phyloP scores from a whole-genome alignment of 1,139 yeast species.

The Candida buenavistaensis region DNA sequence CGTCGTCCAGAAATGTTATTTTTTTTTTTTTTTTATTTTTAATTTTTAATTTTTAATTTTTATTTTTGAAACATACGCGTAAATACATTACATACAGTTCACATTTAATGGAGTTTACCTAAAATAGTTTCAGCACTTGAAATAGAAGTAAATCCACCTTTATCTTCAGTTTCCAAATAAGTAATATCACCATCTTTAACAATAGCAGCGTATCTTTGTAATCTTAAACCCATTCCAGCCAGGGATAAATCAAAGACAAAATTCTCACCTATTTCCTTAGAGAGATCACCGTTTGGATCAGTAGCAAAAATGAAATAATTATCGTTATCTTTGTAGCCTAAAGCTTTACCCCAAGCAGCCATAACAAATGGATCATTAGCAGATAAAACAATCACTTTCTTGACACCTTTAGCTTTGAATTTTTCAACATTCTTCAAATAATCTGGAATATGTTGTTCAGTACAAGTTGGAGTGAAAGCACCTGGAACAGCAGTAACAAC shows the following conservation, averaged over 20 bases:
- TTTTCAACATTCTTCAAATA: constrained; percentile 53
- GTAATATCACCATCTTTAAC: constrained; percentile 61
- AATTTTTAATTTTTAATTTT: too few species aligned
- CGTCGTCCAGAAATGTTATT: too few species aligned
- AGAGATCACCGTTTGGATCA: constrained; percentile 56
- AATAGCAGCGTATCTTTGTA: constrained; percentile 31
- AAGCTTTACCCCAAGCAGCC: constrained; percentile 79
- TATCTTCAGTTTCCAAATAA: constrained; percentile 67
- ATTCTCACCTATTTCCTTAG: constrained; percentile 61
- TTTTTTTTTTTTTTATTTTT: too few species aligned
- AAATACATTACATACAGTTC: too few species aligned
- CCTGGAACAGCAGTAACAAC: constrained; percentile 85
- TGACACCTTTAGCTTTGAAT: constrained; percentile 67
- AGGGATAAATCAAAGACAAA: constrained; percentile 48
- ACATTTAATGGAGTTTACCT: constrained; percentile 17
- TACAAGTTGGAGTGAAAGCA: constrained; percentile 90
- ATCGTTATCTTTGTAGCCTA: constrained; percentile 51
- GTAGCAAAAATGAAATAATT: constrained; percentile 63
- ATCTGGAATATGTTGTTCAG: constrained; percentile 79
- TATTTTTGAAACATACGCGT: too few species aligned
- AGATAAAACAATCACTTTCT: constrained; percentile 67
- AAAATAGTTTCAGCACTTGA: constrained; percentile 62
- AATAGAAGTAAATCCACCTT: constrained; percentile 54
- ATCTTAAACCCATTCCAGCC: constrained; percentile 46
- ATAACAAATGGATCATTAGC: constrained; percentile 83